These are phyloP conservation scores for Dispira simplex DNA, from an alignment of 192 early-diverging fungal species.

Conservation along the genomic window DNA sequence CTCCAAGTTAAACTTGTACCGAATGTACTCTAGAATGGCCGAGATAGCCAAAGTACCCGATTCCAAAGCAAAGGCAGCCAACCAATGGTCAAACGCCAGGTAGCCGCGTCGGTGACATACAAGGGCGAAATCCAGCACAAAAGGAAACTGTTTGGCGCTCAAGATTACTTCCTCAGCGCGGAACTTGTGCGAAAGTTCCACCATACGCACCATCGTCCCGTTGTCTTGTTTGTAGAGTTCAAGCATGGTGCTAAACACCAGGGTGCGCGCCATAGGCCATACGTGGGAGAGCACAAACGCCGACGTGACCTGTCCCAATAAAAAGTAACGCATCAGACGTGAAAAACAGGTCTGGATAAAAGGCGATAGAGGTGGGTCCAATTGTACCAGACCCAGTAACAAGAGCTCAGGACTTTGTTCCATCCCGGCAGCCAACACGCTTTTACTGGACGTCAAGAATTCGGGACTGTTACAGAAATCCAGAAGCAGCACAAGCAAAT, in stretches of 20 bases:
- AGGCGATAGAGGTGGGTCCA: slow-evolving; percentile 10
- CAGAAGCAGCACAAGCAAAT: slow-evolving; percentile 25
- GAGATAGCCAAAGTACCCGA: slow-evolving; percentile 25
- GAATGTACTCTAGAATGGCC: slow-evolving; percentile 29
- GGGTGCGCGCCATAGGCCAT: neutral
- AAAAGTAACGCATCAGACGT: neutral
- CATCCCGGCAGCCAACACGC: slow-evolving; percentile 23
- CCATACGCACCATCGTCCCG: neutral
- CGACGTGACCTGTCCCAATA: neutral
- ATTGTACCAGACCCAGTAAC: slow-evolving; percentile 28
- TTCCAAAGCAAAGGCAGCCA: slow-evolving; percentile 25
- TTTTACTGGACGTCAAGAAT: slow-evolving; percentile 13
- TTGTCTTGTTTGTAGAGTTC: slow-evolving; percentile 5
- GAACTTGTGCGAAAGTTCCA: slow-evolving; percentile 3
- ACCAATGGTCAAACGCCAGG: slow-evolving; percentile 29
- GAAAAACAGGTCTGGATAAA: slow-evolving; percentile 6
- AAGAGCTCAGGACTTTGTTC: slow-evolving; percentile 34
- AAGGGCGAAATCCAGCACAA: slow-evolving; percentile 30
- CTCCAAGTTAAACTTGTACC: slow-evolving; percentile 28
- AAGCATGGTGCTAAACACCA: slow-evolving; percentile 10
- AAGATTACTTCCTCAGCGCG: neutral
- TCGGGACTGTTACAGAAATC: slow-evolving; percentile 10
- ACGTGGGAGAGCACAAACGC: slow-evolving; percentile 3
- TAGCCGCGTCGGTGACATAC: slow-evolving; percentile 28
- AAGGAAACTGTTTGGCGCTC: slow-evolving; percentile 11